Percentiles rank a stretch among this genome's conserved stretches.
phyloP scores from a whole-genome alignment of 2,329 filamentous ascomycete genomes.

The Alternaria ventricosa region DNA sequence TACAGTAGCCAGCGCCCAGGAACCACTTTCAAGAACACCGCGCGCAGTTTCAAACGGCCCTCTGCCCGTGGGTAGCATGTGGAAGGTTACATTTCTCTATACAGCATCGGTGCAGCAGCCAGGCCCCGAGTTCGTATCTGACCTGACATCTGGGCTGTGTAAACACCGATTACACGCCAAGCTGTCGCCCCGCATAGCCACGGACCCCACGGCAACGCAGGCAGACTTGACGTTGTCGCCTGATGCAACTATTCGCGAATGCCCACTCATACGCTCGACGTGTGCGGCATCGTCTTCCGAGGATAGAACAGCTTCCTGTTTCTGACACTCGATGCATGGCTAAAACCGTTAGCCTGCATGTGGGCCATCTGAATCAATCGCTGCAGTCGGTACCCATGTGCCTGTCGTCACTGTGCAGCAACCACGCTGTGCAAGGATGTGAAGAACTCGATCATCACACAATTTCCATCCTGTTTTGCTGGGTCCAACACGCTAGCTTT shows the following conservation, averaged over 20 bases:
- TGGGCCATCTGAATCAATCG: neutral
- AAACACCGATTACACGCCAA: neutral
- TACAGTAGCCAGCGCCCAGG: slow-evolving; percentile 2
- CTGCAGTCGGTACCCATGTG: neutral
- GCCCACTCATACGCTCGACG: neutral
- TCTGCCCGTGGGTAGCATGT: neutral
- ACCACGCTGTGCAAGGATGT: neutral
- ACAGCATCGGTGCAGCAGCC: neutral
- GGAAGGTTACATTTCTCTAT: neutral
- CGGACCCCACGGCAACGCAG: slow-evolving; percentile 3
- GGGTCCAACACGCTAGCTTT: neutral
- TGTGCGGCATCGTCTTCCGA: slow-evolving; percentile 3
- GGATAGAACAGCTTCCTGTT: neutral
- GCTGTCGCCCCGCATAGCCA: slow-evolving; percentile 6
- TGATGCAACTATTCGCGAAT: slow-evolving; percentile 10
- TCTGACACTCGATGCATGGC: neutral
- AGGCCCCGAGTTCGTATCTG: neutral
- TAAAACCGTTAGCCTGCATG: neutral
- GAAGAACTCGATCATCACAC: neutral
- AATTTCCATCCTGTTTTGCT: neutral
- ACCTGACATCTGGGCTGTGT: neutral
- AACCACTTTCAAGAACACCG: neutral
- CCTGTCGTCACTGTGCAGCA: slow-evolving; percentile 11
- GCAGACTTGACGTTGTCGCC: slow-evolving; percentile 2
- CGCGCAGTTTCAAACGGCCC: neutral